Evolutionary conservation across 148 eudicot genomes (phyloP), one percentile per base, ranked within the genome.

Genomic region (Vaccinium vitisidaea): DNA sequence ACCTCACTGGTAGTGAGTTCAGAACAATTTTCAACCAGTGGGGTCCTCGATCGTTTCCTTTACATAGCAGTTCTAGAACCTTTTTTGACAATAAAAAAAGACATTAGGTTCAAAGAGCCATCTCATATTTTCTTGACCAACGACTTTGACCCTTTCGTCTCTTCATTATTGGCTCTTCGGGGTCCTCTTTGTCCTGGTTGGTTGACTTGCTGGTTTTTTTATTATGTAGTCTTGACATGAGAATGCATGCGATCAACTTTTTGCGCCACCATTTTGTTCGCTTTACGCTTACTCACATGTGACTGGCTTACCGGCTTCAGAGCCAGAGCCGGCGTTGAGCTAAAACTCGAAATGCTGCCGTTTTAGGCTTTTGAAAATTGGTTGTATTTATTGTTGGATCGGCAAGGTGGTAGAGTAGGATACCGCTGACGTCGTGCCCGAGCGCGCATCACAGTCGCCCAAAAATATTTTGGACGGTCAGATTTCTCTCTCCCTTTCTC

Each of bases 61-160:
- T 39, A 39, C 19, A 16, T 18, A 16, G 77, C 77, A 15, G 19
- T 11, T 43, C 6, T 43, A 32, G 50, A 48, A 9, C 15, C 0
- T 75, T 19, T 19, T 75, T 12, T 36, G 46, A 21, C 19, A 23
- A 77, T 50, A 19, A 77, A 18, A 18, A 50, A 23, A 5, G 58
- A 49, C 80, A 25, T 77, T 76, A 21, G 32, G 9, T 19, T 49
- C 30, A 13, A 23, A 50, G 80, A 16, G 32, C 18, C 58, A 12
- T 50, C 19, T n/a, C 58, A 10, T 77, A 18, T 77, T 77, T 77
- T 50, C 16, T 77, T 77, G 80, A 77, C 80, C 58, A 49, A 77
- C 16, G 80, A 77, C 80, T 49, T 75, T 50, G 58, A 77, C 58
- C 80, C 50, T 77, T 77, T 49, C 56, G 23, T 77, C 30, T 77